Conservation (phyloP, 1,139 yeast genomes). For the Lodderomyces theae region DNA sequence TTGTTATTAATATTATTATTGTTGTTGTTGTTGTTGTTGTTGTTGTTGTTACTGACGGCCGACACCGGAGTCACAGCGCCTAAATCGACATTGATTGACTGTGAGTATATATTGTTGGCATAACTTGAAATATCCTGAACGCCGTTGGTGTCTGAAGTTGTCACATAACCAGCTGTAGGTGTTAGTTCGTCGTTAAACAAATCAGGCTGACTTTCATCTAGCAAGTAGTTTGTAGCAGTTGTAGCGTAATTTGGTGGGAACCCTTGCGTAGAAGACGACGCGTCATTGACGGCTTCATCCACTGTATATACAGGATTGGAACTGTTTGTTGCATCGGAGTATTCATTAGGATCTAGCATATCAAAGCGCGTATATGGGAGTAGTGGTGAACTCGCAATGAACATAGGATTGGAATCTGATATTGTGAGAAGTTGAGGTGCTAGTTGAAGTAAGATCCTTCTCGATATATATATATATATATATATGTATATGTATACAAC, state of each 20-base stretch:
- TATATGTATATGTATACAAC: too few species aligned
- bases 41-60: slow-evolving; percentile 5
- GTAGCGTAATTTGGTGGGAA: neutral
- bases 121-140: neutral
- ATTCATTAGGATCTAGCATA: slow-evolving; percentile 22
- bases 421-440: too few species aligned
- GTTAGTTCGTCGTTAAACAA: neutral
- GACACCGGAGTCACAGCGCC: slow-evolving; percentile 8
- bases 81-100: slow-evolving; percentile 12
- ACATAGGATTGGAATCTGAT: slow-evolving; percentile 9
- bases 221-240: slow-evolving; percentile 8
- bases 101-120: slow-evolving; percentile 3
- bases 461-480: too few species aligned
- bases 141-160: neutral
- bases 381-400: slow-evolving; percentile 13
- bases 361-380: slow-evolving; percentile 19
- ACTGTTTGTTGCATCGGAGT: neutral
- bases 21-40: slow-evolving; percentile 6
- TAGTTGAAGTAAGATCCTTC: too few species aligned
- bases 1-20: slow-evolving; percentile 1
- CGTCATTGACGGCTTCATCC: neutral
- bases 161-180: neutral
- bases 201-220: slow-evolving; percentile 10
- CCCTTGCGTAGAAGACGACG: neutral
- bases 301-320: neutral